A percentile compares a stretch with the other conserved stretches of the same genome.
Conservation (phyloP, 73 alveolate genomes). For the Uronychia setigera region DNA sequence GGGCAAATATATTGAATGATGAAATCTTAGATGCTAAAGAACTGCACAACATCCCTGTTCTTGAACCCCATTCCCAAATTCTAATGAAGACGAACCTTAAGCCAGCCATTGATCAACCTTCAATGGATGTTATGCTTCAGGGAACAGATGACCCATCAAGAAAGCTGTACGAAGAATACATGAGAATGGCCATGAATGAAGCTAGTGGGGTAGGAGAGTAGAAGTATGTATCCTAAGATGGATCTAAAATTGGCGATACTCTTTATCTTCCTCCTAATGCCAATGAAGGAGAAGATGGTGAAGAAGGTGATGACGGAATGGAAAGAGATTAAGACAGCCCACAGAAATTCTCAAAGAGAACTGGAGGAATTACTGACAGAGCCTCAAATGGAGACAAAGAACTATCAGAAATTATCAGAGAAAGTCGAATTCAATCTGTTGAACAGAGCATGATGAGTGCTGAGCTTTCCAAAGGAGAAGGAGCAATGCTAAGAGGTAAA, state of each 20-base stretch:
- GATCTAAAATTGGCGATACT: neutral
- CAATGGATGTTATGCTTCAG: neutral
- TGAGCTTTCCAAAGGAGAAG: neutral
- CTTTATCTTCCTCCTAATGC: neutral
- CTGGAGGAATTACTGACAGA: too few species aligned
- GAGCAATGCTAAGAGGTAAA: neutral
- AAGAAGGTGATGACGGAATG: neutral
- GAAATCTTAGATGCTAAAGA: slow-evolving; percentile 46
- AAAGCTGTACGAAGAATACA: neutral
- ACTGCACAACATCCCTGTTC: slow-evolving; percentile 40
- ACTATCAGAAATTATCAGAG: slow-evolving; percentile 5
- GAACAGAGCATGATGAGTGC: slow-evolving; percentile 1
- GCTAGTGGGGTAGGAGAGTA: neutral
- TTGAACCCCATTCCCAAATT: slow-evolving; percentile 44
- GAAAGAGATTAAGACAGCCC: neutral
- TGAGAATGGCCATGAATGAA: neutral
- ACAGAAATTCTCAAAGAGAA: too few species aligned
- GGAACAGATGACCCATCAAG: neutral
- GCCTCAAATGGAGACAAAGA: neutral
- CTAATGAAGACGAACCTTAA: slow-evolving; percentile 14
- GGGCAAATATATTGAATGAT: slow-evolving; percentile 64
- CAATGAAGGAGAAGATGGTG: neutral
- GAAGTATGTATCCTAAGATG: neutral
- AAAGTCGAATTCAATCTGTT: neutral
- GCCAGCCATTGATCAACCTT: neutral